Conservation (phyloP, 2,329 filamentous ascomycete genomes). For the Knoxdaviesia capensis region DNA sequence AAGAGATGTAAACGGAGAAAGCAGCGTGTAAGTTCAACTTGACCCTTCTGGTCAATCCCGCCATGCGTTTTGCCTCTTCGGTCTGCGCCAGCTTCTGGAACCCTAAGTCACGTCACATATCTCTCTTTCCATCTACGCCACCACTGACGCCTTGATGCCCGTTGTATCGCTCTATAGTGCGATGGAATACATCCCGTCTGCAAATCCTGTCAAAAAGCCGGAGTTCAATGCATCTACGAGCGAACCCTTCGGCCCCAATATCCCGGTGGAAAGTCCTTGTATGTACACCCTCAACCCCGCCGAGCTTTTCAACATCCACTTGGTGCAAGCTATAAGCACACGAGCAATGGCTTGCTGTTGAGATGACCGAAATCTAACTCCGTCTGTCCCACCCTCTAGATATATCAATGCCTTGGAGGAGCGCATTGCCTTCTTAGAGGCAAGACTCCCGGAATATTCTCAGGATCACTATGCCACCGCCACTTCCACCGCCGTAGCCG, state of each 20-base stretch:
- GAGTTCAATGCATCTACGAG: conserved; percentile 8
- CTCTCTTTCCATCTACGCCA: too few relatives aligned
- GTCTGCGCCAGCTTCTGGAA: too few relatives aligned
- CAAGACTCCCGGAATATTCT: conserved; percentile 8
- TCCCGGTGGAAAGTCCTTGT: conserved; percentile 10
- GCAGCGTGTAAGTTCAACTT: conserved; percentile 4
- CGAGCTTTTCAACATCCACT: too few relatives aligned
- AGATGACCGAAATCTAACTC: not conserved
- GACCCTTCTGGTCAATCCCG: too few relatives aligned
- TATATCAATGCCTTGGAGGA: conserved; percentile 11
- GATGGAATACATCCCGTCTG: conserved; percentile 10
- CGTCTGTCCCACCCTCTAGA: conserved; percentile 1
- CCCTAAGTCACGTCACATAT: too few relatives aligned
- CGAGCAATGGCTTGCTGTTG: too few relatives aligned
- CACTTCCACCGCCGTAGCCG: not conserved
- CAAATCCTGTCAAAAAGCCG: conserved; percentile 8
- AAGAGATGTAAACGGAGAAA: conserved; percentile 10
- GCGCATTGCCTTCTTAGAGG: conserved; percentile 11
- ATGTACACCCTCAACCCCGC: not conserved
- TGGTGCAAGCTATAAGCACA: too few relatives aligned
- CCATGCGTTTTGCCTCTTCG: too few relatives aligned
- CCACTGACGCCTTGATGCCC: too few relatives aligned
- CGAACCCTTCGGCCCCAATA: conserved; percentile 9
- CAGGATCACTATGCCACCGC: conserved; percentile 8
- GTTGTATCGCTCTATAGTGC: conserved; percentile 1